Conservation (phyloP, 2,329 filamentous ascomycete genomes). For the Monilinia fructicola region DNA sequence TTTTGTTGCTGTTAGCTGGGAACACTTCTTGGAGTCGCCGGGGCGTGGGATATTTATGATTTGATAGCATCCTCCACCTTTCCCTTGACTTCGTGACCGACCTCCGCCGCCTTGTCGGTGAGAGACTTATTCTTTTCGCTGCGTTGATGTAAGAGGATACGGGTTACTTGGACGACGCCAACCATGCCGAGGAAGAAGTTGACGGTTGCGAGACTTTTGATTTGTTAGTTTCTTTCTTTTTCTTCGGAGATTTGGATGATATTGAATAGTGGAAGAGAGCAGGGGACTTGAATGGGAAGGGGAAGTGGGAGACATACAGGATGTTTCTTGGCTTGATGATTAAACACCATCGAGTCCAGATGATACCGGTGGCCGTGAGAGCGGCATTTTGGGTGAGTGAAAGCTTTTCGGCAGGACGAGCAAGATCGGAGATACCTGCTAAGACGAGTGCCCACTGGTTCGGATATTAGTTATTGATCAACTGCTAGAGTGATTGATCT, state of each 20-base stretch:
- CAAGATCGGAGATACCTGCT: constrained; percentile 87
- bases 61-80: constrained; percentile 43
- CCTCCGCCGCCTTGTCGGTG: constrained; percentile 32
- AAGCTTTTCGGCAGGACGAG: constrained; percentile 86
- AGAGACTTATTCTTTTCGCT: constrained; percentile 52
- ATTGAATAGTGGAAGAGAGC: constrained; percentile 25
- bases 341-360: constrained; percentile 99
- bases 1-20: background rate
- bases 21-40: background rate
- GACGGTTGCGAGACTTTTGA: constrained; percentile 75
- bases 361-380: constrained; percentile 84
- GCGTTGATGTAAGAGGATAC: constrained; percentile 68
- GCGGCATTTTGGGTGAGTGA: constrained; percentile 90
- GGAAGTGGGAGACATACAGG: constrained; percentile 57
- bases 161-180: constrained; percentile 75
- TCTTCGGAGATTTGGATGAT: background rate
- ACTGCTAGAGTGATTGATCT: background rate
- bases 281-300: constrained; percentile 26
- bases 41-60: constrained; percentile 32
- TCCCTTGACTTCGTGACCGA: constrained; percentile 28
- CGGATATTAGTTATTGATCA: constrained; percentile 1
- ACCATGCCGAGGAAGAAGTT: constrained; percentile 97
- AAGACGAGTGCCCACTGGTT: constrained; percentile 80
- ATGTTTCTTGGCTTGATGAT: constrained; percentile 94
- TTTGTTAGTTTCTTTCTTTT: constrained; percentile 11